Base-by-base conservation (phyloP, 257 asterid genomes). In the Jasminum sambac region DNA sequence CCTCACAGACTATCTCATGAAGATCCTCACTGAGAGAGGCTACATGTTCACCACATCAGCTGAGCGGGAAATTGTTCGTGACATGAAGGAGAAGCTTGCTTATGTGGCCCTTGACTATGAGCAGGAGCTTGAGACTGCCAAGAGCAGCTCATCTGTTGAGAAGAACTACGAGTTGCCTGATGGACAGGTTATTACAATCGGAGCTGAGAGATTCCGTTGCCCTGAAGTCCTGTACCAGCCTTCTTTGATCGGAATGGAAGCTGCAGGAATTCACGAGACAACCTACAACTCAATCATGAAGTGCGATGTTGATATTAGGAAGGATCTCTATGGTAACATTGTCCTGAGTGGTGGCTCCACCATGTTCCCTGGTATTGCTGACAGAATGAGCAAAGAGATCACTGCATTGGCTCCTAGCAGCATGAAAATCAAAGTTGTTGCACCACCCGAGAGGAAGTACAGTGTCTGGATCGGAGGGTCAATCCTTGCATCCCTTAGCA, bases 1-100 rank as follows among this genome's bases (percentile, higher is more conserved):
- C 43, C 81, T 77, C 34, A 77, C 82, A 0, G 82, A 77, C 55
- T 77, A 72, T 40, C 78, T 77, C 66, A 77, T 77, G 82, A 77
- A 77, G 63, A 77, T 77, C 44, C 78, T 77, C 30, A 77, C 82
- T 5, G 82, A 77, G 44, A 68, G 82, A 73, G 82, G 82, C n/a
- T 78, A 78, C 82, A 78, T 78, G 82, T 73, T 78, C 72, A 73
- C 82, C 24, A 78, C 78, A 26, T 50, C 82, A 10, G 82, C 82
- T 0, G 82, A 78, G 30, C 76, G 82, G 40, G 82, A 78, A 78
- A 78, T 78, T 63, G 82, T 78, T 17, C 82, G 82, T 63, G 82
- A 78, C 64, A 60, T 78, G 64, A 78, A 78, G 72, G 82, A 78
- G 78, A 78, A 78, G 72, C 82, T 78, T 36, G 68, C 82, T 5